Base-by-base conservation (phyloP, 495 filamentous ascomycete genomes). In the Podospora pseudocomata region DNA sequence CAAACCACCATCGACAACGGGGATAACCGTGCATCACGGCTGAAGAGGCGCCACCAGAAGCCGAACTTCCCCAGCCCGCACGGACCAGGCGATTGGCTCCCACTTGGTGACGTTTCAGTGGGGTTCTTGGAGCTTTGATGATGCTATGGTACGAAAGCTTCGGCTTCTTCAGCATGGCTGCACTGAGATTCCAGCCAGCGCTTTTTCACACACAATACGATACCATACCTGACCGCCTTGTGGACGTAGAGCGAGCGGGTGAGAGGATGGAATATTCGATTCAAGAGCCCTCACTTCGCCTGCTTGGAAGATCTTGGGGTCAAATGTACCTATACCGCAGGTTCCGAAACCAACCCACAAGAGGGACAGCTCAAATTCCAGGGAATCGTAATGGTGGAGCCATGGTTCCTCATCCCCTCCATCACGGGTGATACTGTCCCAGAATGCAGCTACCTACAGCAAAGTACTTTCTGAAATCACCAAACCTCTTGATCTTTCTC, bases 141-240 rank as follows among this genome's bases (percentile, higher is more conserved):
- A 58, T 58, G 55, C 55, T 3, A 58, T 58, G 55, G 55, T n/a
- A n/a, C 55, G 23, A 58, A 58, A 58, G 55, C 55, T 58, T 58
- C 55, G 13, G 39, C 18, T 58, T 58, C 55, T 49, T 49, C 39
- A 49, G 39, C 39, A 49, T 13, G 15, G 15, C 30, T 32, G 39
- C 39, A 49, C 18, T 49, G 7, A 11, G 39, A 11, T 49, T 16
- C 39, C 39, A 49, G 39, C 39, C 39, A 49, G 39, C 13, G 55
- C 55, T 19, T 20, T 26, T 58, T 19, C 55, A 58, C 23, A 4
- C 55, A 58, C n/a, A 5, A n/a, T n/a, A 9, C 15, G 13, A 58
- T 23, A 23, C 1, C 23, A 7, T 4, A 15, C n/a, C 20, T n/a
- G 23, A 58, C n/a, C 18, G 55, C 55, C 18, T 7, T 18, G n/a